Conservation (phyloP, 345 rosid genomes). For the Trapa incisa region DNA sequence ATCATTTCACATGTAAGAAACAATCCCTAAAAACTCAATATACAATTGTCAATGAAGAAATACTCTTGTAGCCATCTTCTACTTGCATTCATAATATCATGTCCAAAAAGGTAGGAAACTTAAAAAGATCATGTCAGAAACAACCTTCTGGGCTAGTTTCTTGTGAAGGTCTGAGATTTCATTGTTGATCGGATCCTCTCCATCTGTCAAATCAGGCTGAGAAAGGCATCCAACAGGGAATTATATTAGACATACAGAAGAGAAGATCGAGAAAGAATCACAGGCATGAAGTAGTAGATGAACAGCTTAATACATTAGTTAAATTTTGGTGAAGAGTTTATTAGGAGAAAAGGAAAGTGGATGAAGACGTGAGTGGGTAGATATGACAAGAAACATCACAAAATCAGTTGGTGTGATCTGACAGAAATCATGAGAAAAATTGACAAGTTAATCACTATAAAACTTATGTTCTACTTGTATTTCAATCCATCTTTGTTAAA, state of each 20-base stretch:
- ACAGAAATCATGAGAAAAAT: not conserved
- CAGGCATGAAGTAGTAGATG: not conserved
- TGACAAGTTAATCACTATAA: not conserved
- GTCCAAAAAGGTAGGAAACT: not conserved
- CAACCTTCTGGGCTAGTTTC: conserved; percentile 28
- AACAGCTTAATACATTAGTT: not conserved
- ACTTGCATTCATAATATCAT: not conserved
- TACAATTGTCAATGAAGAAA: not conserved
- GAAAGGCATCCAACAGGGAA: conserved; percentile 7
- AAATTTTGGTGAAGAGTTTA: not conserved
- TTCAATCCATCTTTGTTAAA: not conserved
- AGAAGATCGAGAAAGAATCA: not conserved
- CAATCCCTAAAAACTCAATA: not conserved
- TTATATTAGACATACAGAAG: not conserved
- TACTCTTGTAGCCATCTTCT: not conserved
- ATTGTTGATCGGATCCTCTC: conserved; percentile 30
- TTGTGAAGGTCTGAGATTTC: conserved; percentile 31
- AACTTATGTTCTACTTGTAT: not conserved
- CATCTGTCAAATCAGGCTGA: conserved; percentile 54
- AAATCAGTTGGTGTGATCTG: too few species aligned
- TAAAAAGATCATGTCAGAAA: not conserved
- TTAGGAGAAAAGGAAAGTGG: not conserved
- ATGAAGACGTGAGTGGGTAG: not conserved
- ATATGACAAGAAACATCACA: too few species aligned
- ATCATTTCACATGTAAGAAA: conserved; percentile 3